phyloP scores from a whole-genome alignment of 2,329 filamentous ascomycete species.

The Exophiala lecanii-corni region DNA sequence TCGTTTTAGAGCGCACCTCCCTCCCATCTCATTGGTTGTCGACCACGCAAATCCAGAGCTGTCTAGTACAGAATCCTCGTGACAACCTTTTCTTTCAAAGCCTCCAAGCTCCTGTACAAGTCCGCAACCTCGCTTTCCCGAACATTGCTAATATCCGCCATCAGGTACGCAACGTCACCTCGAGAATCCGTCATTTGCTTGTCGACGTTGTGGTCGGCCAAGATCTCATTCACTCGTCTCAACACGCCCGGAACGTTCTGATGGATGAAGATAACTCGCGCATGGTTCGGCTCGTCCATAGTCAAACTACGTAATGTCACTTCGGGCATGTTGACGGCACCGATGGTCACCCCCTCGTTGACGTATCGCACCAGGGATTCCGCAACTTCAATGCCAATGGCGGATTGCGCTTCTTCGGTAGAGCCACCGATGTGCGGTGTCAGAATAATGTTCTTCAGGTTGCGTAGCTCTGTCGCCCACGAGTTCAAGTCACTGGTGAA shows the following conservation, averaged over 20 bases:
- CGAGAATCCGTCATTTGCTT: slow-evolving; percentile 97
- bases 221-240: slow-evolving; percentile 89
- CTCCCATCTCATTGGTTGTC: background rate
- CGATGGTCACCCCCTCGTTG: slow-evolving; percentile 86
- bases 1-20: too few species aligned
- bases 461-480: slow-evolving; percentile 81
- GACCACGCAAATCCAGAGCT: background rate
- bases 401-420: slow-evolving; percentile 94
- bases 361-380: slow-evolving; percentile 89
- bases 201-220: slow-evolving; percentile 94
- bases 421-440: slow-evolving; percentile 96
- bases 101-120: slow-evolving; percentile 77
- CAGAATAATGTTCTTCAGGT: slow-evolving; percentile 85
- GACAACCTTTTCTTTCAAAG: slow-evolving; percentile 42
- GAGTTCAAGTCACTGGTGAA: slow-evolving; percentile 78
- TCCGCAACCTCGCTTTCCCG: slow-evolving; percentile 76
- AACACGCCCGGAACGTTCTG: slow-evolving; percentile 94
- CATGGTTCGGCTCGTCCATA: slow-evolving; percentile 81
- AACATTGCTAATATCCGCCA: slow-evolving; percentile 94
- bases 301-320: slow-evolving; percentile 85
- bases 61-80: slow-evolving; percentile 26
- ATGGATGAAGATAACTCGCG: slow-evolving; percentile 94
- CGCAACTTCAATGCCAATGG: slow-evolving; percentile 89
- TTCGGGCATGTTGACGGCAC: slow-evolving; percentile 96
- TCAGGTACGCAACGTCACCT: slow-evolving; percentile 90